Percentiles rank a stretch among this genome's conserved stretches.
Evolutionary conservation across 441 rosid species (phyloP).

Genomic region (Manihot esculenta): DNA sequence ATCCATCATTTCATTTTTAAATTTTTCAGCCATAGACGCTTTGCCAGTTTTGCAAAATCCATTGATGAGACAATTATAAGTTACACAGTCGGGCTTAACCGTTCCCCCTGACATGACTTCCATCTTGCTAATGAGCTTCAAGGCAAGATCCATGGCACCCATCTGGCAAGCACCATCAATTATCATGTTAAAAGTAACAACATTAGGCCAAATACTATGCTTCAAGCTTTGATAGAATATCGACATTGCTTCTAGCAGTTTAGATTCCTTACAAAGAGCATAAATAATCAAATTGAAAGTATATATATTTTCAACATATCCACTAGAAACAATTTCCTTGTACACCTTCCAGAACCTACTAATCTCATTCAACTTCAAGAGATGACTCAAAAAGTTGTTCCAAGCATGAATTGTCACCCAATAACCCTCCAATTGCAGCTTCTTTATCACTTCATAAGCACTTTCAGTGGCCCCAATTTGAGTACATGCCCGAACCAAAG

Average conservation of each 20-base stretch:
- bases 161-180: slow-evolving; percentile 65
- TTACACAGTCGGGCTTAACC: slow-evolving; percentile 52
- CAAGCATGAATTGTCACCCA: slow-evolving; percentile 73
- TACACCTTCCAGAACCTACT: slow-evolving; percentile 47
- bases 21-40: slow-evolving; percentile 39
- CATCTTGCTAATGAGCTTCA: slow-evolving; percentile 44
- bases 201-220: slow-evolving; percentile 59
- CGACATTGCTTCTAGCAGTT: slow-evolving; percentile 49
- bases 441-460: slow-evolving; percentile 52
- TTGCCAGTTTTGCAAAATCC: slow-evolving; percentile 64
- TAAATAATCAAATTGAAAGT: slow-evolving; percentile 58
- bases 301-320: slow-evolving; percentile 59
- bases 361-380: slow-evolving; percentile 49
- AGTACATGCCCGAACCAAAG: slow-evolving; percentile 67
- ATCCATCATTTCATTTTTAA: slow-evolving; percentile 45
- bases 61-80: slow-evolving; percentile 57
- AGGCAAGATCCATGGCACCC: slow-evolving; percentile 57
- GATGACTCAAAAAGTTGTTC: slow-evolving; percentile 68
- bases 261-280: slow-evolving; percentile 54
- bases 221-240: slow-evolving; percentile 59
- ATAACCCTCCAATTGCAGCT: slow-evolving; percentile 52
- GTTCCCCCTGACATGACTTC: slow-evolving; percentile 46
- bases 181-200: slow-evolving; percentile 68
- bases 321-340: slow-evolving; percentile 49
- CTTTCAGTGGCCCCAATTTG: slow-evolving; percentile 43